Evolutionary conservation across 495 filamentous ascomycete genomes (phyloP), one percentile per base, ranked within the genome.

Genomic region (Pseudoneurospora amorphoporcata): DNA sequence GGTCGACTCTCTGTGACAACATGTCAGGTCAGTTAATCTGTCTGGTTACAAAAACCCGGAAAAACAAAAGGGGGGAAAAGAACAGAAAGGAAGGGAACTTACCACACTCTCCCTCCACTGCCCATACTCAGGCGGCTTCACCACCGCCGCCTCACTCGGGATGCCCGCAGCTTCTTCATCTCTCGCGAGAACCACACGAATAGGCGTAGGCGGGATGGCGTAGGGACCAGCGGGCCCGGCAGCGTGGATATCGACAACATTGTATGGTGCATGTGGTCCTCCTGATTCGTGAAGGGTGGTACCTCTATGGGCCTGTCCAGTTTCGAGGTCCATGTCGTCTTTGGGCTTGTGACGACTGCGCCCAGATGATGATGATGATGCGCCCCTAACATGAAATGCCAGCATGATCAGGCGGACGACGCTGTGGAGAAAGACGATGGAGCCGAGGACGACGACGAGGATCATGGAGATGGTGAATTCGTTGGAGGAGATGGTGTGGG

Each of bases 91-190:
- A 39, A 58, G n/a, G 5, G 29, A 68, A 89, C 90, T 79, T 88
- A 94, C 92, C 82, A 95, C 92, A 79, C 90, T 92, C 79, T 88
- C 87, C 72, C 92, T 84, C 93, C 93, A 97, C 10, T 92, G 78
- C 3, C 93, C 94, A 81, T 97, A 97, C n/a, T 93, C 92, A 17
- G 94, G 94, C 40, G 94, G 94, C 17, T 92, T 90, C 39, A 85
- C 72, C 78, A 89, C 90, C 45, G 85, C 83, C 1, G 83, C 79
- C 38, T 84, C 82, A 73, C 82, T 85, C 75, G 86, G 79, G 71
- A 86, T 84, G 53, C 87, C 83, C 29, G 84, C 83, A 35, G 83
- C 82, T 69, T 91, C 90, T 75, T 90, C 90, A 74, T 91, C 89
- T n/a, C 84, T 81, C 8, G 86, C 86, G 39, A 91, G 79, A 14